Evolutionary conservation across 768 basidiomycete species (phyloP).

Genomic region (Chlorophyllum brunneum): DNA sequence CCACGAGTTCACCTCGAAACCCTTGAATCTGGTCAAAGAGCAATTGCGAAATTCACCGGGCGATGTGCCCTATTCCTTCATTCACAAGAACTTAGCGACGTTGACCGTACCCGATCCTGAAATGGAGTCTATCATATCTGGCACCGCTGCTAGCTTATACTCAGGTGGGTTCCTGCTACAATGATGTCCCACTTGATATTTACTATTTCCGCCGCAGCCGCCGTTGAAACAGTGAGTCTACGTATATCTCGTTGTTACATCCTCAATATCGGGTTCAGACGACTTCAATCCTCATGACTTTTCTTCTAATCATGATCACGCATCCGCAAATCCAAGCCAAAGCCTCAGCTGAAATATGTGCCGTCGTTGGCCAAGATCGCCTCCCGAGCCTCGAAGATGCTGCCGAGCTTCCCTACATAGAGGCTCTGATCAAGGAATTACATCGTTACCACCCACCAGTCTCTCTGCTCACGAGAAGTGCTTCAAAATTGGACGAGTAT

Average conservation of each 20-base stretch:
- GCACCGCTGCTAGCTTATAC: neutral
- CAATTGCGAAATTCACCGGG: neutral
- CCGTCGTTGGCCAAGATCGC: constrained; percentile 13
- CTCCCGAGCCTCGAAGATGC: constrained; percentile 22
- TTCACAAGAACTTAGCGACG: neutral
- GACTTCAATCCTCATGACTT: neutral
- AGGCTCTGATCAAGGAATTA: constrained; percentile 29
- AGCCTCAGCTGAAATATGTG: constrained; percentile 21
- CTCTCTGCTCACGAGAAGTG: neutral
- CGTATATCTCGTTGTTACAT: neutral
- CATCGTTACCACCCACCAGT: constrained; percentile 11
- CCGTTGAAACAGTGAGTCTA: neutral
- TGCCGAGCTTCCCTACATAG: constrained; percentile 30
- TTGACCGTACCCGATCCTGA: neutral
- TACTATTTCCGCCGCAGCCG: neutral
- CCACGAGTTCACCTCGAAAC: neutral
- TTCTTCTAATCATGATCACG: constrained; percentile 3
- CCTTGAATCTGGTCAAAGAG: neutral
- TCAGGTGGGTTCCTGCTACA: neutral
- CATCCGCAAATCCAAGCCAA: constrained; percentile 16
- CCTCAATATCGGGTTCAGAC: neutral
- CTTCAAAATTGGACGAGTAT: neutral
- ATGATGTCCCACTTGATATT: neutral
- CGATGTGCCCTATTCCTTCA: neutral
- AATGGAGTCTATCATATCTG: neutral